phyloP scores from a whole-genome alignment of 768 basidiomycete species.

The Boletus rubropictus region DNA sequence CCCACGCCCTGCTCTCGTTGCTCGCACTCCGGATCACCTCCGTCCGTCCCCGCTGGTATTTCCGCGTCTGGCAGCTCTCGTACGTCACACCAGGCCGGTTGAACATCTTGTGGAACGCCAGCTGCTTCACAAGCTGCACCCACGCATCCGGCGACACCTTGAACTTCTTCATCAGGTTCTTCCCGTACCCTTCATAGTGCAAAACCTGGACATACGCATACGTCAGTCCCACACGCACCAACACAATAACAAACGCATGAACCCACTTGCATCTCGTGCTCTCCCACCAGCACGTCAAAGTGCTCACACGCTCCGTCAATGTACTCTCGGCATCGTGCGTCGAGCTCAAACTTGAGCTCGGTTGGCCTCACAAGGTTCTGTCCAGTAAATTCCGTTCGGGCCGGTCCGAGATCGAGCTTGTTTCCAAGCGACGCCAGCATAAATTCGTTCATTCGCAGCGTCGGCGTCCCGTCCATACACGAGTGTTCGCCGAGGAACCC shows the following conservation, averaged over 20 bases:
- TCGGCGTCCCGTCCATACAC: conserved; percentile 93
- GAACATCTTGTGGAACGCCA: conserved; percentile 87
- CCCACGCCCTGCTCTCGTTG: conserved; percentile 78
- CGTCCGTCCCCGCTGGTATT: conserved; percentile 84
- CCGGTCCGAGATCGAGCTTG: conserved; percentile 71
- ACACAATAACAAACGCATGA: neutral
- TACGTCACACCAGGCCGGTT: conserved; percentile 76
- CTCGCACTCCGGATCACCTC: conserved; percentile 91
- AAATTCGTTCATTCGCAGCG: conserved; percentile 93
- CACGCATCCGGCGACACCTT: conserved; percentile 90
- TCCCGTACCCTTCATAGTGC: conserved; percentile 87
- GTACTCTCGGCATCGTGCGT: conserved; percentile 44
- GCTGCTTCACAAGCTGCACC: conserved; percentile 92
- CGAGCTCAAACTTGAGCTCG: conserved; percentile 69
- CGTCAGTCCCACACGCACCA: conserved; percentile 9
- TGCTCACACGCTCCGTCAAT: conserved; percentile 55
- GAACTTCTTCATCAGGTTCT: conserved; percentile 75
- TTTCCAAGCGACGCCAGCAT: conserved; percentile 70
- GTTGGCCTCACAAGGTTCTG: conserved; percentile 46
- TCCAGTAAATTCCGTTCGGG: conserved; percentile 32
- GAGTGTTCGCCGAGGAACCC: conserved; percentile 89
- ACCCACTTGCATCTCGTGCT: conserved; percentile 75
- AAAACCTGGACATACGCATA: conserved; percentile 44
- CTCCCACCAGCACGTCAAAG: conserved; percentile 70
- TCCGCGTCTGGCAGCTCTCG: conserved; percentile 91